Percentiles rank a stretch among this genome's conserved stretches.
phyloP scores from a whole-genome alignment of 2,329 filamentous ascomycete species.

The Cercospora berteroae region DNA sequence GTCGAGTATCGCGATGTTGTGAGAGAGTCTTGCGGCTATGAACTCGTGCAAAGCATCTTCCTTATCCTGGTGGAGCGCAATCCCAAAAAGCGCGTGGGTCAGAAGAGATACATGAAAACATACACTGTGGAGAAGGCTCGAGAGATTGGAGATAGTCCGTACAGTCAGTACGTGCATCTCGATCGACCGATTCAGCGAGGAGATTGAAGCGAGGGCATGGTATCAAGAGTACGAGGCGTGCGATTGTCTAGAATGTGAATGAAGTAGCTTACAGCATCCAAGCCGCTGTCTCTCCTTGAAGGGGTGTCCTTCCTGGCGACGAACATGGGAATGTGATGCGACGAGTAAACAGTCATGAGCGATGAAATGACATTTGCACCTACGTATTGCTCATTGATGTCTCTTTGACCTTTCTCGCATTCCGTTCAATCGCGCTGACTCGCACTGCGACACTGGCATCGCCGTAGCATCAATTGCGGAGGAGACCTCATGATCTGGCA shows the following conservation, averaged over 20 bases:
- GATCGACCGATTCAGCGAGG: background rate
- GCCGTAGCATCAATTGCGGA: background rate
- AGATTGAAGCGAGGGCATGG: background rate
- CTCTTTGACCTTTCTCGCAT: background rate
- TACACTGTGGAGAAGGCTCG: background rate
- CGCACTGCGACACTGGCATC: background rate
- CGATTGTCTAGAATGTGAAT: background rate
- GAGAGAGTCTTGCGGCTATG: background rate
- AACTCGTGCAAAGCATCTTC: background rate
- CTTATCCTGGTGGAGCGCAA: background rate
- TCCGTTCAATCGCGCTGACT: background rate
- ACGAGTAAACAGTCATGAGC: background rate
- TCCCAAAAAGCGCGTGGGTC: background rate
- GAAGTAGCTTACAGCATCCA: background rate
- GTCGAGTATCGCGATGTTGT: background rate
- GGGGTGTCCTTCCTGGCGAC: background rate
- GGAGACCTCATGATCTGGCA: no score
- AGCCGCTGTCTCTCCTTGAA: background rate
- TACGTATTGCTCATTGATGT: background rate
- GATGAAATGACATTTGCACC: background rate
- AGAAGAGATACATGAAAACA: background rate
- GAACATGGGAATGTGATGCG: background rate
- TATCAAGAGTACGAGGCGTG: background rate
- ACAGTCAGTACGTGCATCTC: background rate
- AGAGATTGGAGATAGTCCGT: background rate